Evolutionary conservation across 148 eudicot species (phyloP).

Genomic region (Dianthus caryophyllus): DNA sequence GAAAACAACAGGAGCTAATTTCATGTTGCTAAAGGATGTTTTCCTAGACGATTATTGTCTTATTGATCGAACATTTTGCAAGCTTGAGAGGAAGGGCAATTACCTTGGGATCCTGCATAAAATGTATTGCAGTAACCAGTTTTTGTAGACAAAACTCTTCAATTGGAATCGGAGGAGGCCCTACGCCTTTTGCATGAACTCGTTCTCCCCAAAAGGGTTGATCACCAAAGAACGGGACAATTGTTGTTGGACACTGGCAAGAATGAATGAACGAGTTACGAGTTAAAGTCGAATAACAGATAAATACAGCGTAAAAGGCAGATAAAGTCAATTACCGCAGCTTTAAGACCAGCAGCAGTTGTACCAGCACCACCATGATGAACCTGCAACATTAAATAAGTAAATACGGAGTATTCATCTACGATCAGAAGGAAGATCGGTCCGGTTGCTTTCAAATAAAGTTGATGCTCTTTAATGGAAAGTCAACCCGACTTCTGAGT

Average conservation of each 20-base stretch:
- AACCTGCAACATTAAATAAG: conserved; percentile 35
- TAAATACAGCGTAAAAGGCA: background rate
- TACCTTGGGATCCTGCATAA: conserved; percentile 74
- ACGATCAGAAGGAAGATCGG: background rate
- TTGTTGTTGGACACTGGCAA: conserved; percentile 81
- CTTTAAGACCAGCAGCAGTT: conserved; percentile 80
- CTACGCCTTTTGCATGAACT: conserved; percentile 75
- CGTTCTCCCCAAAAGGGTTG: conserved; percentile 96
- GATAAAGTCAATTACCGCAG: conserved; percentile 39
- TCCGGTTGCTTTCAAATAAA: background rate
- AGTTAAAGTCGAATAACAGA: background rate
- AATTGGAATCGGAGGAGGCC: conserved; percentile 77
- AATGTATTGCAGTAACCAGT: conserved; percentile 56
- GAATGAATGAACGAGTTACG: conserved; percentile 7
- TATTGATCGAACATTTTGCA: background rate
- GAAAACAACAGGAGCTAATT: background rate
- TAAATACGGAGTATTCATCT: background rate
- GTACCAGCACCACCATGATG: conserved; percentile 90
- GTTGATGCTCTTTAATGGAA: background rate
- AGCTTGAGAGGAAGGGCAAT: background rate
- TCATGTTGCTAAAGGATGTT: background rate
- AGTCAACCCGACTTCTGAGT: background rate
- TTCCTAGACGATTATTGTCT: background rate
- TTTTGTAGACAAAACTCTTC: conserved; percentile 63
- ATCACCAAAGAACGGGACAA: conserved; percentile 94